Percentiles rank a stretch among this genome's conserved stretches.
Conservation (phyloP, 345 rosid genomes). For the Salix udensis region DNA sequence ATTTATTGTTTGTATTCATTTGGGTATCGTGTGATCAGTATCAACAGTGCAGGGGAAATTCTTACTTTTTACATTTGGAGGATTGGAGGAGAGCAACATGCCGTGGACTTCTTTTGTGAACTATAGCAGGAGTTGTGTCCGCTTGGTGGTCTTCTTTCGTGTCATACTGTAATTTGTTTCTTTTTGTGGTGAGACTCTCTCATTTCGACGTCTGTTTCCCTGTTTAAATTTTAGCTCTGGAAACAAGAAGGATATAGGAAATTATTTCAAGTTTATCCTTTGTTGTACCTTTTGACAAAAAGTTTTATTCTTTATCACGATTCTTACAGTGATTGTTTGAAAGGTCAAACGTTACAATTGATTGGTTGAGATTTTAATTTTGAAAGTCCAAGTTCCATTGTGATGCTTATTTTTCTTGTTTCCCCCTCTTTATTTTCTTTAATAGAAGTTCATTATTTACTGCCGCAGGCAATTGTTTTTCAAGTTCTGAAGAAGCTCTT, state of each 20-base stretch:
- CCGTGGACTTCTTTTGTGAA: constrained; percentile 68
- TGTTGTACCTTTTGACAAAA: too few species aligned
- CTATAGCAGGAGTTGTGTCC: constrained; percentile 55
- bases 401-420: not conserved
- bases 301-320: not conserved
- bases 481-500: constrained; percentile 16
- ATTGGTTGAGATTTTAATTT: too few species aligned
- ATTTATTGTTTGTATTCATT: constrained; percentile 3
- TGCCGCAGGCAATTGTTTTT: constrained; percentile 37
- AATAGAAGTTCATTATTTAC: not conserved
- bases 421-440: not conserved
- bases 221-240: not conserved
- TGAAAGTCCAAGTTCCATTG: too few species aligned
- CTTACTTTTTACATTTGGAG: not conserved
- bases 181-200: constrained; percentile 28
- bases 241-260: not conserved
- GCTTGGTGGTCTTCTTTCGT: constrained; percentile 70
- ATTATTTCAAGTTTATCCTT: not conserved
- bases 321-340: not conserved
- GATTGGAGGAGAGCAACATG: constrained; percentile 51
- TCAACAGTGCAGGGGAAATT: constrained; percentile 28
- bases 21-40: constrained; percentile 1
- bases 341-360: not conserved
- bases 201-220: not conserved
- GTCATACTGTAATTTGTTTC: constrained; percentile 62